These are phyloP conservation scores for Bassia scoparia DNA, from an alignment of 148 eudicot genomes.

Conservation along the genomic window DNA sequence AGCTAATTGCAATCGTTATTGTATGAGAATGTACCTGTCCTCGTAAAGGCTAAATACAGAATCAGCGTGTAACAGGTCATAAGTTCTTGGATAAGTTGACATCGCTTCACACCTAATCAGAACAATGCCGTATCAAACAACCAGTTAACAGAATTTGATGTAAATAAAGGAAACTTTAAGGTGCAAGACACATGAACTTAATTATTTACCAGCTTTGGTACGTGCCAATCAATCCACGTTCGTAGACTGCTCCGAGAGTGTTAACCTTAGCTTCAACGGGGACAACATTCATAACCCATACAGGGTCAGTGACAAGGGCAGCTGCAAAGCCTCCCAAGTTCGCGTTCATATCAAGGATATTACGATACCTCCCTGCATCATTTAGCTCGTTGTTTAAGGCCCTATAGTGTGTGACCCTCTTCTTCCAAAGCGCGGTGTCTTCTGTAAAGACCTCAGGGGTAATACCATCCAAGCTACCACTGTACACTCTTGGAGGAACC, in stretches of 20 bases:
- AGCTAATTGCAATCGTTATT: background rate
- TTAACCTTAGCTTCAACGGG: slow-evolving; percentile 62
- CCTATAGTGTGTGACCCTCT: slow-evolving; percentile 53
- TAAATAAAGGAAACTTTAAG: too few species aligned
- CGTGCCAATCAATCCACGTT: slow-evolving; percentile 84
- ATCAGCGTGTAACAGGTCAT: slow-evolving; percentile 79
- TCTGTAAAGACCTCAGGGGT: slow-evolving; percentile 42
- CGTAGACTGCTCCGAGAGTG: slow-evolving; percentile 72
- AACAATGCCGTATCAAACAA: background rate
- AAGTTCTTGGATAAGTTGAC: slow-evolving; percentile 94
- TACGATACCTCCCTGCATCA: slow-evolving; percentile 70
- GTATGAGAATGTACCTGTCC: slow-evolving; percentile 48
- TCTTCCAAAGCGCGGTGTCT: slow-evolving; percentile 58
- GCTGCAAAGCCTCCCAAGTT: slow-evolving; percentile 94
- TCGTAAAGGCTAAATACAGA: slow-evolving; percentile 64
- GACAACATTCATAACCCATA: slow-evolving; percentile 89
- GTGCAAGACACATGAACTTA: background rate
- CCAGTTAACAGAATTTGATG: background rate
- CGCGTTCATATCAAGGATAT: slow-evolving; percentile 85
- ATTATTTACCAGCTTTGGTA: slow-evolving; percentile 73
- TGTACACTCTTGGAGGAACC: slow-evolving; percentile 59
- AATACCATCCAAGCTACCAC: slow-evolving; percentile 51
- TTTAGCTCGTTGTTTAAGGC: slow-evolving; percentile 45
- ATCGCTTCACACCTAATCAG: slow-evolving; percentile 82
- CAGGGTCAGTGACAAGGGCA: slow-evolving; percentile 64